phyloP scores from a whole-genome alignment of 306 rosid species.

The Cyclanthera cordifolia region DNA sequence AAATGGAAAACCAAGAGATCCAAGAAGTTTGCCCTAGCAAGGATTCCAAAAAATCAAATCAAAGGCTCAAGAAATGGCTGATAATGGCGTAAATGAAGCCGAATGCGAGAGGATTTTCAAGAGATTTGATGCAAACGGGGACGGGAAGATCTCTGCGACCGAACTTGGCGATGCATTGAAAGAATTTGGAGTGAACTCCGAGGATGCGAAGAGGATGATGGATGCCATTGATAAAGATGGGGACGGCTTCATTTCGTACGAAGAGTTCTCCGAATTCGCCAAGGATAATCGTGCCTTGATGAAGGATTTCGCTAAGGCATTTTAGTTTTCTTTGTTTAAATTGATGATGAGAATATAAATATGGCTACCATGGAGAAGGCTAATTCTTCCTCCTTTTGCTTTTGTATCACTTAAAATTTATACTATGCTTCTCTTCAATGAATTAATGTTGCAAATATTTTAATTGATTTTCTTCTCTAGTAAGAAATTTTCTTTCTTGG shows the following conservation, averaged over 20 bases:
- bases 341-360: not conserved
- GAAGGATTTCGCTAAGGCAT: slow-evolving; percentile 58
- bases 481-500: not conserved
- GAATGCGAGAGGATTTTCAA: slow-evolving; percentile 54
- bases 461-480: not conserved
- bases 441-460: too few relatives aligned
- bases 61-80: slow-evolving; percentile 13
- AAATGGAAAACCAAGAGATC: not conserved
- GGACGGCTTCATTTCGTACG: slow-evolving; percentile 48
- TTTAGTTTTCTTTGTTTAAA: slow-evolving; percentile 10
- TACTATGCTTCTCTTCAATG: not conserved
- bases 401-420: not conserved
- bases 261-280: slow-evolving; percentile 49
- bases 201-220: slow-evolving; percentile 64
- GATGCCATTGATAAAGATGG: slow-evolving; percentile 50
- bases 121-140: slow-evolving; percentile 46
- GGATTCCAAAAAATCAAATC: not conserved
- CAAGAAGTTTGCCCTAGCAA: not conserved
- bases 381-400: not conserved
- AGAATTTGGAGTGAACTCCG: slow-evolving; percentile 34
- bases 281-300: slow-evolving; percentile 46
- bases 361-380: not conserved
- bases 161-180: slow-evolving; percentile 64
- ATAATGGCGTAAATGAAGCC: slow-evolving; percentile 22
- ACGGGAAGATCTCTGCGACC: slow-evolving; percentile 50